Base-by-base conservation (phyloP, 495 filamentous ascomycete genomes). In the Talaromyces trachyspermus region DNA sequence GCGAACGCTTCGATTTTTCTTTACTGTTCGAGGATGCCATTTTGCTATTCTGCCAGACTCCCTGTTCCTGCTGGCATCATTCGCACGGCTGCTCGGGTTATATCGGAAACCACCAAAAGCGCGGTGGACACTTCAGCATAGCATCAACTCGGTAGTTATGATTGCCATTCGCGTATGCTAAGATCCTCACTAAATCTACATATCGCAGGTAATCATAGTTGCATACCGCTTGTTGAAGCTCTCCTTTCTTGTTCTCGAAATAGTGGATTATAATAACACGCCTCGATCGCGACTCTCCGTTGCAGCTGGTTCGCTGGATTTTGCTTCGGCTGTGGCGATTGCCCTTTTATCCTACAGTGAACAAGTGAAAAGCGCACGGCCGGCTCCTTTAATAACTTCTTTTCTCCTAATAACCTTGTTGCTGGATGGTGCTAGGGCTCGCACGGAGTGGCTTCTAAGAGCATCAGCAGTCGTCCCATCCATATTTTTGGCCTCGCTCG, bases 91-190 rank as follows among this genome's bases (percentile, higher is more conserved):
- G 11, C 12, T 43, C 23, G 9, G 15, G n/a, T 14, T 43, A 14
- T 43, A 43, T 27, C 40, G 40, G 12, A 26, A 27, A 43, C 3
- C 40, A 7, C 40, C 40, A 22, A 43, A 25, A 43, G 40, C 40
- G 3, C 40, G 40, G 19, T 43, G 40, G 40, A 43, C 40, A 8
- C 10, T 5, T n/a, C 9, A 5, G 11, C 40, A 43, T 17, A 4
- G 2, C 19, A 14, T 27, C 14, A 43, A 25, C 12, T 25, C 40
- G 24, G 40, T 43, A 43, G 12, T 7, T 30, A 5, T 36, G 9
- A 36, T 17, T 36, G 22, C 19, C 15, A 29, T 9, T 20, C 37
- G 17, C 5, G n/a, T 20, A 3, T 4, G 12, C 40, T 24, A 43
- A 43, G 3, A 11, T 9, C 19, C n/a, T 14, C 6, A 15, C 33